A percentile compares a stretch with the other conserved stretches of the same genome.
phyloP scores from a whole-genome alignment of 768 basidiomycete species.

The Calocybe indica region DNA sequence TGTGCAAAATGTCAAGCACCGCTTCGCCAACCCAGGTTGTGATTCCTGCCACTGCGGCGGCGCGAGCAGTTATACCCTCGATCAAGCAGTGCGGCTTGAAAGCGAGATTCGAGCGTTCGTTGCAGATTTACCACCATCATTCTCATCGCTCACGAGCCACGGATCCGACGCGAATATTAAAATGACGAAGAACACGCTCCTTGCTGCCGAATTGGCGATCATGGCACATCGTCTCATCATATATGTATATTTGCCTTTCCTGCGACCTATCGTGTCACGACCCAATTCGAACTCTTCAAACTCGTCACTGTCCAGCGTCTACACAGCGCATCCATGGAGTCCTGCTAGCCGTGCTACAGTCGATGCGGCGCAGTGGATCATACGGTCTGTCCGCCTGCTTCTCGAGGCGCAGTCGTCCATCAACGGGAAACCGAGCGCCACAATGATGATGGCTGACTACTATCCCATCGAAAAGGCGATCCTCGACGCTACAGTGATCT shows the following conservation, averaged over 20 bases:
- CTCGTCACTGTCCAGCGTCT: slow-evolving; percentile 5
- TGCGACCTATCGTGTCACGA: slow-evolving; percentile 22
- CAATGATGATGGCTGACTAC: slow-evolving; percentile 35
- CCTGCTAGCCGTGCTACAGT: slow-evolving; percentile 54
- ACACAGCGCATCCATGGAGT: slow-evolving; percentile 27
- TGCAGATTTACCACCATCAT: slow-evolving; percentile 41
- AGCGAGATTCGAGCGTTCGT: slow-evolving; percentile 51
- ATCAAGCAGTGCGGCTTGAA: slow-evolving; percentile 56
- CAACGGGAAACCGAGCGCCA: too few relatives aligned
- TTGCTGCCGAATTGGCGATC: slow-evolving; percentile 40
- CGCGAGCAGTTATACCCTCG: slow-evolving; percentile 46
- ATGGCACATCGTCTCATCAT: slow-evolving; percentile 56
- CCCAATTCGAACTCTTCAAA: background rate
- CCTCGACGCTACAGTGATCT: slow-evolving; percentile 61
- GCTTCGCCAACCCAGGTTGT: slow-evolving; percentile 30
- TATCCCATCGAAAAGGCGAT: slow-evolving; percentile 57
- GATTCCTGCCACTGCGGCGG: slow-evolving; percentile 17
- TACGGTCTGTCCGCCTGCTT: slow-evolving; percentile 43
- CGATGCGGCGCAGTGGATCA: slow-evolving; percentile 60
- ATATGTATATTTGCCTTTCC: slow-evolving; percentile 64
- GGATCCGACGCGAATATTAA: slow-evolving; percentile 13
- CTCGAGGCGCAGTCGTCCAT: background rate
- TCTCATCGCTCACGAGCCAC: slow-evolving; percentile 34
- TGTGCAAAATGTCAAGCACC: slow-evolving; percentile 54
- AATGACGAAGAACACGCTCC: slow-evolving; percentile 36